Conservation (phyloP, 2,329 filamentous ascomycete genomes). For the Colletotrichum plurivorum region DNA sequence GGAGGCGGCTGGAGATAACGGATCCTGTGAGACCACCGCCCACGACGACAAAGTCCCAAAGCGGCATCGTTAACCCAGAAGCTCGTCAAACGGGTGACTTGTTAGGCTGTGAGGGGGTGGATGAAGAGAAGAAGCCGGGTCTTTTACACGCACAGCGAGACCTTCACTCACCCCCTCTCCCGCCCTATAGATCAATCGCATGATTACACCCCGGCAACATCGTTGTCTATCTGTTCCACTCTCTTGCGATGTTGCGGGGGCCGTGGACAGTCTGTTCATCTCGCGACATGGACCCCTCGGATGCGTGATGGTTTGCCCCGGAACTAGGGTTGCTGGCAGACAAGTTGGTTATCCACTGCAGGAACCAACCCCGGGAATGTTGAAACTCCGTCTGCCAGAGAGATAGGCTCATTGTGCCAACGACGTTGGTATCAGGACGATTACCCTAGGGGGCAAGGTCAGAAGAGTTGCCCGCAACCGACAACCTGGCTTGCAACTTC, state of each 20-base stretch:
- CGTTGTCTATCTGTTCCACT: no score
- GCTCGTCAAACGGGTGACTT: background rate
- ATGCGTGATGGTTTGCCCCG: no score
- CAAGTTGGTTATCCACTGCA: no score
- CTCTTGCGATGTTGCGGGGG: no score
- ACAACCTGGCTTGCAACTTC: background rate
- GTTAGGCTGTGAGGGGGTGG: background rate
- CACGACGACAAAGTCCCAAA: conserved; percentile 54
- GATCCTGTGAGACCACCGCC: conserved; percentile 54
- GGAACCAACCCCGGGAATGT: background rate
- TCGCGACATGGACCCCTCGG: no score
- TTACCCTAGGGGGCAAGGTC: background rate
- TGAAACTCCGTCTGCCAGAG: background rate
- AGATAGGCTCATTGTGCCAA: background rate
- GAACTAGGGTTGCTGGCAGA: background rate
- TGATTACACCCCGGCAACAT: no score
- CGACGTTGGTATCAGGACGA: background rate
- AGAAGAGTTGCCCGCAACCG: conserved; percentile 1
- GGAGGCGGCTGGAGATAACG: conserved; percentile 52
- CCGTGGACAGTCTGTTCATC: no score
- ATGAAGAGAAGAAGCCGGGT: background rate
- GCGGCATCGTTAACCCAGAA: background rate
- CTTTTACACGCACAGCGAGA: background rate
- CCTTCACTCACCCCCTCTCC: no score
- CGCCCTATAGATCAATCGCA: no score